A percentile compares a stretch with the other conserved stretches of the same genome.
These are phyloP conservation scores for Manihot esculenta DNA, from an alignment of 441 rosid species.

Conservation along the genomic window DNA sequence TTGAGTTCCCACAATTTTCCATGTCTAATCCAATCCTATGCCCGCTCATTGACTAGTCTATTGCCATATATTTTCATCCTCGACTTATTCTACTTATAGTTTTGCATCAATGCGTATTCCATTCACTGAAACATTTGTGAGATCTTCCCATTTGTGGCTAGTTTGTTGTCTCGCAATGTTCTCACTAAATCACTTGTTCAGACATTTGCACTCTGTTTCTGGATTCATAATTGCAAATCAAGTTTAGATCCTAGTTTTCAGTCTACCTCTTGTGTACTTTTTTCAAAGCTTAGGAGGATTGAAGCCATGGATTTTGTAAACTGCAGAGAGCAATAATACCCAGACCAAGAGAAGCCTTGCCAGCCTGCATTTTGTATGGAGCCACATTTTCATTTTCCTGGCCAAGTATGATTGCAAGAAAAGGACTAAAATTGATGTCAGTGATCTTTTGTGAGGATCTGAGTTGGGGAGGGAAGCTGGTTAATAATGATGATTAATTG, in stretches of 20 bases:
- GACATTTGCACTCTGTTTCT: not conserved
- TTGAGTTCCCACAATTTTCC: not conserved
- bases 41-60: too few species aligned
- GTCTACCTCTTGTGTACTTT: too few species aligned
- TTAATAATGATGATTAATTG: too few species aligned
- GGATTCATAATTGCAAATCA: not conserved
- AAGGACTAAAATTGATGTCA: too few species aligned
- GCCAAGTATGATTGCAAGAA: constrained; percentile 4
- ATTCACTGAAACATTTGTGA: not conserved
- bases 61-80: too few species aligned
- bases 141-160: not conserved
- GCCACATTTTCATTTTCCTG: constrained; percentile 52
- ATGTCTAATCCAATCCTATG: not conserved
- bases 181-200: not conserved
- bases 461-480: too few species aligned
- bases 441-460: too few species aligned
- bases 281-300: too few species aligned
- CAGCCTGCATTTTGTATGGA: constrained; percentile 56
- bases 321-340: not conserved
- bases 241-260: not conserved
- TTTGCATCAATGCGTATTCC: not conserved
- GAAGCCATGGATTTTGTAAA: too few species aligned
- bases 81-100: not conserved
- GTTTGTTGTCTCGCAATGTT: not conserved
- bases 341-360: constrained; percentile 57